These are phyloP conservation scores for Lachancea thermotolerans DNA, from an alignment of 805 yeast genomes.

Conservation along the genomic window DNA sequence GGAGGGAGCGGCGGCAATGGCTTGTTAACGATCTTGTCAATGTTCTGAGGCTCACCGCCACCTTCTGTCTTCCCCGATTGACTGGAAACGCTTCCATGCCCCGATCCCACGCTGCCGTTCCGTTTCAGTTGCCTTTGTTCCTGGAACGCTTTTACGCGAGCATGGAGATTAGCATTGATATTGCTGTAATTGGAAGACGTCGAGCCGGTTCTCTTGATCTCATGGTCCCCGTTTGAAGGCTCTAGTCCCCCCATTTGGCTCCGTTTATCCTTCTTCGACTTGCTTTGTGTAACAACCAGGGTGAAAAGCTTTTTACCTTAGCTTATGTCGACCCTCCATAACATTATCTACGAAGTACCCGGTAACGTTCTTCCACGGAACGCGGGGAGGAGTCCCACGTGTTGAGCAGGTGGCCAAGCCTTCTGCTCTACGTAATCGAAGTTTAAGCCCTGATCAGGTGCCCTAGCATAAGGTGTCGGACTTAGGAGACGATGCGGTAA, in stretches of 20 bases:
- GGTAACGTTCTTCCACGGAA: no score
- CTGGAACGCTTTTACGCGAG: constrained; percentile 80
- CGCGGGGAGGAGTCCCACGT: no score
- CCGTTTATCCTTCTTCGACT: background rate
- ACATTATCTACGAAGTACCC: no score
- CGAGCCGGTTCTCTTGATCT: constrained; percentile 16
- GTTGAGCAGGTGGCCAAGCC: no score
- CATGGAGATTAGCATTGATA: constrained; percentile 74
- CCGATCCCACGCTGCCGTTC: constrained; percentile 3
- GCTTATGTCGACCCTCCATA: no score
- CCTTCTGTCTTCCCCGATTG: constrained; percentile 6
- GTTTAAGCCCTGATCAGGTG: no score
- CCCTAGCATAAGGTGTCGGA: no score
- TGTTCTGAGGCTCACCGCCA: constrained; percentile 14
- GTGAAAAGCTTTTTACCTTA: no score
- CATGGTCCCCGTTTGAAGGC: constrained; percentile 2
- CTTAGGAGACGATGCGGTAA: no score
- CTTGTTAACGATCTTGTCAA: constrained; percentile 31
- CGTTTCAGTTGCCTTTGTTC: constrained; percentile 57
- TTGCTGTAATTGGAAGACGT: constrained; percentile 30
- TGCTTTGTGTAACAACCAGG: background rate
- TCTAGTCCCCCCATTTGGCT: constrained; percentile 1
- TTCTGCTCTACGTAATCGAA: no score
- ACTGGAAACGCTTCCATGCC: constrained; percentile 12
- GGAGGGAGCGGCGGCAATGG: constrained; percentile 40